A percentile compares a stretch with the other conserved stretches of the same genome.
phyloP scores from a whole-genome alignment of 345 rosid genomes.

The Syzygium grande region DNA sequence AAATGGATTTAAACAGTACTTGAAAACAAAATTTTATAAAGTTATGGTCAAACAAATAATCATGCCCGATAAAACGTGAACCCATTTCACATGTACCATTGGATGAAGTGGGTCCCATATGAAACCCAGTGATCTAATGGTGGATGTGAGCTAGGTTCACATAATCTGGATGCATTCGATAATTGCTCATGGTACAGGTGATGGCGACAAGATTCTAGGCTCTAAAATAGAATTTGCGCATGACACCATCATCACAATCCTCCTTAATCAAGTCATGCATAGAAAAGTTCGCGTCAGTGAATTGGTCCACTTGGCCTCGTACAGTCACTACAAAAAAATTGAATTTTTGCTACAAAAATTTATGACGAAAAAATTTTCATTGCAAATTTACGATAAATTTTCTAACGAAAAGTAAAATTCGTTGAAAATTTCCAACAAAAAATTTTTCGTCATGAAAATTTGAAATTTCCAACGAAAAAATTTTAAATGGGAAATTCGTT shows the following conservation, averaged over 20 bases:
- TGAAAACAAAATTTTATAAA: fast-evolving
- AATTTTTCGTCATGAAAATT: no score
- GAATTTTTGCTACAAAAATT: no score
- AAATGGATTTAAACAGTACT: background rate
- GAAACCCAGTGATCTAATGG: background rate
- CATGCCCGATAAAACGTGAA: background rate
- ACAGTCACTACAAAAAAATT: no score
- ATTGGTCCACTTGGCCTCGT: no score
- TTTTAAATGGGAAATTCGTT: no score
- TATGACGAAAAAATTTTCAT: no score
- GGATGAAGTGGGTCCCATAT: background rate
- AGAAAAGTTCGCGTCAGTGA: no score
- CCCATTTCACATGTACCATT: background rate
- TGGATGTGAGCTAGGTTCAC: background rate
- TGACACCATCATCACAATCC: no score
- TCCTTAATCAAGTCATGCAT: background rate
- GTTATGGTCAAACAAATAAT: background rate
- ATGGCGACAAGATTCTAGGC: background rate
- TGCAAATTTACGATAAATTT: no score
- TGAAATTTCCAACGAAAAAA: no score
- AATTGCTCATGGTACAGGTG: background rate
- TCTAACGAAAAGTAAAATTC: no score
- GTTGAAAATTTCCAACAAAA: no score
- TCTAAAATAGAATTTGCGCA: background rate
- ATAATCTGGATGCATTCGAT: fast-evolving